Conservation (phyloP, 306 rosid species). For the Glycine latifolia region DNA sequence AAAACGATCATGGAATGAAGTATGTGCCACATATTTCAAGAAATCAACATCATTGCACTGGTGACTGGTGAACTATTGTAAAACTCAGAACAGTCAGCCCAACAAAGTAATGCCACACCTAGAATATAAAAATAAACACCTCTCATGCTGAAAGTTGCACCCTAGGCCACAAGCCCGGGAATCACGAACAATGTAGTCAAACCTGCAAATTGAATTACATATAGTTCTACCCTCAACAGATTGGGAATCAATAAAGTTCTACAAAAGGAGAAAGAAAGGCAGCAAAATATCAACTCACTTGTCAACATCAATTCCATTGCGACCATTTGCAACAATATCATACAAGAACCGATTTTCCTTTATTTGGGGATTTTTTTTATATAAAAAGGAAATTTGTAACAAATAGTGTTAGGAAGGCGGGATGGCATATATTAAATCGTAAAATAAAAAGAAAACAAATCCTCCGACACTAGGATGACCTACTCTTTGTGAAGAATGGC, state of each 20-base stretch:
- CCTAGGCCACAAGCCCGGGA: slow-evolving; percentile 91
- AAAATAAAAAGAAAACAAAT: slow-evolving; percentile 8
- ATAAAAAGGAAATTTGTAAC: slow-evolving; percentile 24
- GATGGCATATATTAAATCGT: slow-evolving; percentile 4
- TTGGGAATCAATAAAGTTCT: slow-evolving; percentile 17
- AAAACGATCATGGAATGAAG: slow-evolving; percentile 36
- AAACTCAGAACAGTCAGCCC: slow-evolving; percentile 41
- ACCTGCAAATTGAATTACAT: slow-evolving; percentile 56
- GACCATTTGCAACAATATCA: slow-evolving; percentile 96
- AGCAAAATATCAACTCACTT: slow-evolving; percentile 59
- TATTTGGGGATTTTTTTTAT: background rate
- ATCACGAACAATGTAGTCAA: slow-evolving; percentile 92
- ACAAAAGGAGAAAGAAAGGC: slow-evolving; percentile 1
- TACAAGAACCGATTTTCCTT: slow-evolving; percentile 74
- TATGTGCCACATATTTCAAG: slow-evolving; percentile 33
- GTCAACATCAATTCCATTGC: slow-evolving; percentile 95
- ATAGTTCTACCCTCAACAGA: slow-evolving; percentile 28
- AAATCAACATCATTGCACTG: slow-evolving; percentile 23
- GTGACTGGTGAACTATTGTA: slow-evolving; percentile 14
- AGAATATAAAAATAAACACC: slow-evolving; percentile 50
- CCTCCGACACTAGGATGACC: slow-evolving; percentile 30
- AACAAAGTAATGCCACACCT: slow-evolving; percentile 31
- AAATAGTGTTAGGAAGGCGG: slow-evolving; percentile 7
- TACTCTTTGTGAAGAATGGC: slow-evolving; percentile 43
- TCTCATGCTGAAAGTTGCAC: slow-evolving; percentile 80